A percentile compares a stretch with the other conserved stretches of the same genome.
These are phyloP conservation scores for Fonsecaea nubica DNA, from an alignment of 2,329 filamentous ascomycete species.

Conservation along the genomic window DNA sequence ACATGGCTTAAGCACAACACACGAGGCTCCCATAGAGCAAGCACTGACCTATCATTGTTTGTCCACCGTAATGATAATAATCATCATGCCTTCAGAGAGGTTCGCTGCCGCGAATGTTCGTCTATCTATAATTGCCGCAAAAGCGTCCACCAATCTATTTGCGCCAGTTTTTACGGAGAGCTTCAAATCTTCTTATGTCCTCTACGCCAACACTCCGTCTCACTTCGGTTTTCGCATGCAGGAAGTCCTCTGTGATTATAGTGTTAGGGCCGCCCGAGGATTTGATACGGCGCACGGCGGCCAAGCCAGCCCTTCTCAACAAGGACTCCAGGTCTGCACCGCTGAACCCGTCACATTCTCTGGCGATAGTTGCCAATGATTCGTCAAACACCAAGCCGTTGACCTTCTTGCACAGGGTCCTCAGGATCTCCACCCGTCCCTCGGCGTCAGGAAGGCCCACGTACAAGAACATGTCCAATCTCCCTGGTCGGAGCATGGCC, in stretches of 20 bases:
- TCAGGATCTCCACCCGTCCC: conserved; percentile 85
- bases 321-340: conserved; percentile 69
- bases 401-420: conserved; percentile 64
- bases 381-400: conserved; percentile 58
- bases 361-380: conserved; percentile 68
- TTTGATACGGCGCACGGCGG: conserved; percentile 54
- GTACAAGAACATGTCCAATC: conserved; percentile 85
- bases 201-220: conserved; percentile 55
- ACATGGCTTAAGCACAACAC: background rate
- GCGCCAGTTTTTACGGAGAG: conserved; percentile 58
- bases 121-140: background rate
- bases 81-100: background rate
- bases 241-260: conserved; percentile 35
- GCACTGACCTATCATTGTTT: background rate
- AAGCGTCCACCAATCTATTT: conserved; percentile 20
- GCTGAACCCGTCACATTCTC: conserved; percentile 78
- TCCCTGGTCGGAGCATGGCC: conserved; percentile 89
- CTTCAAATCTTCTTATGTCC: conserved; percentile 64
- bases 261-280: conserved; percentile 15
- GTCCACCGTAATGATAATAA: conserved; percentile 1
- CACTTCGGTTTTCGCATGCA: conserved; percentile 34
- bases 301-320: conserved; percentile 64
- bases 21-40: background rate
- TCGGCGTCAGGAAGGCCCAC: conserved; percentile 81
- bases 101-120: background rate